Conservation (phyloP, 805 yeast species). For the Teunomyces barrocoloradensis region DNA sequence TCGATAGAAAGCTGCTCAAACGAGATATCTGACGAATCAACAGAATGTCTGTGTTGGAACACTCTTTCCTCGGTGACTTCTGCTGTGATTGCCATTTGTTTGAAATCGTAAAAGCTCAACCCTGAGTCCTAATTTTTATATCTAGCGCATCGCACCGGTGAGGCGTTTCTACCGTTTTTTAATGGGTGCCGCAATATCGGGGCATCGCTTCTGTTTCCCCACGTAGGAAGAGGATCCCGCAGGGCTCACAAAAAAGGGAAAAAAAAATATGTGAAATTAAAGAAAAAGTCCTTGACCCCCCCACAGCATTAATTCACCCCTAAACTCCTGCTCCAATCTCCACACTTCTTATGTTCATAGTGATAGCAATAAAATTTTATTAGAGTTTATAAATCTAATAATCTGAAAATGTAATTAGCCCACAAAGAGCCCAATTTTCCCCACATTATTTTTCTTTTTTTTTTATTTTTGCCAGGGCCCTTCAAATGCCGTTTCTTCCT, state of each 20-base stretch:
- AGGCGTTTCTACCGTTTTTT: not conserved
- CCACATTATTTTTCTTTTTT: too few species aligned
- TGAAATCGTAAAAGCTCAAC: not conserved
- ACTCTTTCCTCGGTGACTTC: not conserved
- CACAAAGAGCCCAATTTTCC: too few species aligned
- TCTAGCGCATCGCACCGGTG: not conserved
- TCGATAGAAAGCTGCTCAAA: not conserved
- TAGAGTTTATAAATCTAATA: too few species aligned
- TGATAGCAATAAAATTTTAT: too few species aligned
- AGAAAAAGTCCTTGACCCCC: not conserved
- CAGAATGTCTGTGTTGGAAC: not conserved
- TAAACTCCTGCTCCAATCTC: too few species aligned
- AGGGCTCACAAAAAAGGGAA: not conserved
- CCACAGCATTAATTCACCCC: too few species aligned
- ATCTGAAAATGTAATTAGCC: too few species aligned
- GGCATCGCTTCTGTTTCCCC: not conserved
- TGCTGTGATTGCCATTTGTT: not conserved
- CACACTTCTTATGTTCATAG: too few species aligned
- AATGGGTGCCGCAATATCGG: not conserved
- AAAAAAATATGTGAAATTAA: not conserved
- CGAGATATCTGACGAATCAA: not conserved
- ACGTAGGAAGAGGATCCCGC: not conserved
- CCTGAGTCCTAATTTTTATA: not conserved
- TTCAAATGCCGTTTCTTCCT: too few species aligned
- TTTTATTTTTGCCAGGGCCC: too few species aligned